phyloP scores from a whole-genome alignment of 1,284 basidiomycete genomes.

The Ganoderma multipileum region DNA sequence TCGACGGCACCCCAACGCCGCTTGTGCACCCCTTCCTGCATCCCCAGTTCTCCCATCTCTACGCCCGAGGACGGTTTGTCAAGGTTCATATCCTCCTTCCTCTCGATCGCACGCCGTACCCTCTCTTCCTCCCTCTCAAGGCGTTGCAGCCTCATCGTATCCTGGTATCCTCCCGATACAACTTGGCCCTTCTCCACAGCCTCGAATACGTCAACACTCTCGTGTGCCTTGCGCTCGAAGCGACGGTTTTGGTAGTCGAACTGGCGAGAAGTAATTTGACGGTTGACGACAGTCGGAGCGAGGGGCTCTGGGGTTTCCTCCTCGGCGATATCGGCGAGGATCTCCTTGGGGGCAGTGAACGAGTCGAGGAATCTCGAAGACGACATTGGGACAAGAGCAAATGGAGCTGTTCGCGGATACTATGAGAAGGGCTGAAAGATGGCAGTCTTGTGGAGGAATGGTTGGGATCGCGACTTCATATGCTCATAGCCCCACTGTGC shows the following conservation, averaged over 20 bases:
- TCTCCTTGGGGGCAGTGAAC: slow-evolving; percentile 92
- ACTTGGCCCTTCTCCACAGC: slow-evolving; percentile 66
- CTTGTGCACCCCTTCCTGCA: slow-evolving; percentile 69
- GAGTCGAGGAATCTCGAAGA: slow-evolving; percentile 70
- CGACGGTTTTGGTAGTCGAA: slow-evolving; percentile 95
- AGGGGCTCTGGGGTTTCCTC: slow-evolving; percentile 94
- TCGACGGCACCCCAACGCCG: slow-evolving; percentile 88
- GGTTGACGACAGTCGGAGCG: slow-evolving; percentile 88
- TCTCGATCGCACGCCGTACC: slow-evolving; percentile 86
- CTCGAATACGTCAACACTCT: slow-evolving; percentile 82
- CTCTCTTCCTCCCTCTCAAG: slow-evolving; percentile 94
- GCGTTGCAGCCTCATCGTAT: slow-evolving; percentile 92
- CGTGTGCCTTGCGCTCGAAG: slow-evolving; percentile 82
- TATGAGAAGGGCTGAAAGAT: background rate
- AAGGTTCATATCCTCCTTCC: slow-evolving; percentile 85
- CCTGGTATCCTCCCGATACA: slow-evolving; percentile 91
- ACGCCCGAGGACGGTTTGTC: slow-evolving; percentile 88
- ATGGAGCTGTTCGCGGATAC: background rate
- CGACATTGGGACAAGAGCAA: slow-evolving; percentile 39
- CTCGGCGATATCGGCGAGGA: slow-evolving; percentile 91
- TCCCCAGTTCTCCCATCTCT: slow-evolving; percentile 59
- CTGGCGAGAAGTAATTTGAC: slow-evolving; percentile 94
- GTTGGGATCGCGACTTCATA: background rate
- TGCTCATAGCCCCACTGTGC: background rate
- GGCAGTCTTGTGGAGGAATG: background rate